Evolutionary conservation across 1,284 basidiomycete species (phyloP).

Genomic region (Acaromyces ingoldii): DNA sequence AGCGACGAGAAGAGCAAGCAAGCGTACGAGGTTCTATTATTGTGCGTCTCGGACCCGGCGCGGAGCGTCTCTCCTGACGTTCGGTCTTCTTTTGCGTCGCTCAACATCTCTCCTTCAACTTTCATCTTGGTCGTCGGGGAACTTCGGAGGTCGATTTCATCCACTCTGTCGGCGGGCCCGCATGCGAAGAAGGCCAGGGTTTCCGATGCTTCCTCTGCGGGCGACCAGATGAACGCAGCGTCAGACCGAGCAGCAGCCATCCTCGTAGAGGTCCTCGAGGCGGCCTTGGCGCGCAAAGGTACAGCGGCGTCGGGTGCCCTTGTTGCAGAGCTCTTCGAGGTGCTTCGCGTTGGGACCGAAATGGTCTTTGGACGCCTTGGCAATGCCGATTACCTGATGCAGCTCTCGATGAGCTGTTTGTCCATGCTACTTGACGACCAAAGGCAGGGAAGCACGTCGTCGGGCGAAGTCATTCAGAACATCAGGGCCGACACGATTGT

Average conservation of each 20-base stretch:
- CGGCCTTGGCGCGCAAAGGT: conserved; percentile 60
- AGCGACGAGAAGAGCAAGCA: conserved; percentile 59
- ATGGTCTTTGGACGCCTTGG: conserved; percentile 55
- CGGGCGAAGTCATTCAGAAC: conserved; percentile 29
- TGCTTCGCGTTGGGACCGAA: conserved; percentile 65
- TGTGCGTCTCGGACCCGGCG: too few relatives aligned
- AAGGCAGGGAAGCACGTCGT: neutral
- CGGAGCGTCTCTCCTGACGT: neutral
- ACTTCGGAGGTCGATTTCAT: conserved; percentile 56
- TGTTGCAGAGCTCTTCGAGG: conserved; percentile 68
- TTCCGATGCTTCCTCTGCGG: neutral
- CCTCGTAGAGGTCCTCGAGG: conserved; percentile 62
- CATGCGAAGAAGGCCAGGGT: conserved; percentile 17
- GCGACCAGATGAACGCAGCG: conserved; percentile 22
- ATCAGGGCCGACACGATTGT: conserved; percentile 43
- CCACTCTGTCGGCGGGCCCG: conserved; percentile 57
- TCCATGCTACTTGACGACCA: conserved; percentile 53
- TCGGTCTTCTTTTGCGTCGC: too few relatives aligned
- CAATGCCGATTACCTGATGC: conserved; percentile 79
- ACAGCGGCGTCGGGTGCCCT: conserved; percentile 68
- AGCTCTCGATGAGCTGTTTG: conserved; percentile 71
- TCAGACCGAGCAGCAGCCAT: too few relatives aligned
- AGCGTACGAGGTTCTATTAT: conserved; percentile 58
- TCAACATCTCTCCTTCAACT: too few relatives aligned
- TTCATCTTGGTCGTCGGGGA: conserved; percentile 62